These are phyloP conservation scores for Trichosporon sp. DNA, from an alignment of 1,284 basidiomycete genomes.

Conservation along the genomic window DNA sequence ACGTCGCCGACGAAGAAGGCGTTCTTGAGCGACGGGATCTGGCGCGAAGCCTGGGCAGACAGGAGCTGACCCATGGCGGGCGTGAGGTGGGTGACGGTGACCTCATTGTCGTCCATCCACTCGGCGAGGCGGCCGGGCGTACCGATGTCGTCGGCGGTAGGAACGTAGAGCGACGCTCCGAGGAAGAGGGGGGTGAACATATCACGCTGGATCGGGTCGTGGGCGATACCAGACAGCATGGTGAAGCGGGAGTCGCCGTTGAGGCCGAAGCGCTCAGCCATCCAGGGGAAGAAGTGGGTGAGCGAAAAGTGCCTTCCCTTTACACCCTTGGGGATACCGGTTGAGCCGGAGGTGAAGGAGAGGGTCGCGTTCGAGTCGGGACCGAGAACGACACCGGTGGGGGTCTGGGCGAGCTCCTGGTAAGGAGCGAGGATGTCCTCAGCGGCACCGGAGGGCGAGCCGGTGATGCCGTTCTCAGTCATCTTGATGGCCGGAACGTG, in stretches of 20 bases:
- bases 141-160: slow-evolving; percentile 95
- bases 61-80: slow-evolving; percentile 99
- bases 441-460: slow-evolving; percentile 60
- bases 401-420: slow-evolving; percentile 57
- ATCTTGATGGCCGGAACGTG: slow-evolving; percentile 90
- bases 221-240: slow-evolving; percentile 98
- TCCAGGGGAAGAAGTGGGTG: slow-evolving; percentile 99
- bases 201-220: slow-evolving; percentile 98
- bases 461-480: slow-evolving; percentile 66
- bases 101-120: slow-evolving; percentile 93
- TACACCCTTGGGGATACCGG: slow-evolving; percentile 97
- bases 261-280: slow-evolving; percentile 86
- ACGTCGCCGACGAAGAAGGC: slow-evolving; percentile 99
- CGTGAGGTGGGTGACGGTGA: slow-evolving; percentile 94
- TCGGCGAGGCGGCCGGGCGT: slow-evolving; percentile 95
- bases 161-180: slow-evolving; percentile 92
- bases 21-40: slow-evolving; percentile 82
- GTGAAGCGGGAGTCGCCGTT: slow-evolving; percentile 82
- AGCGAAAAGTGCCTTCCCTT: slow-evolving; percentile 92
- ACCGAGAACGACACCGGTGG: slow-evolving; percentile 78
- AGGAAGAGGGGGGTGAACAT: slow-evolving; percentile 99
- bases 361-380: slow-evolving; percentile 95
- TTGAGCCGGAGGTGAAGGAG: slow-evolving; percentile 96
- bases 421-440: slow-evolving; percentile 56
- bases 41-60: slow-evolving; percentile 87